Evolutionary conservation across 176 grass and related monocot species (phyloP), one percentile per base, ranked within the genome.

Genomic region (Cocos nucifera): DNA sequence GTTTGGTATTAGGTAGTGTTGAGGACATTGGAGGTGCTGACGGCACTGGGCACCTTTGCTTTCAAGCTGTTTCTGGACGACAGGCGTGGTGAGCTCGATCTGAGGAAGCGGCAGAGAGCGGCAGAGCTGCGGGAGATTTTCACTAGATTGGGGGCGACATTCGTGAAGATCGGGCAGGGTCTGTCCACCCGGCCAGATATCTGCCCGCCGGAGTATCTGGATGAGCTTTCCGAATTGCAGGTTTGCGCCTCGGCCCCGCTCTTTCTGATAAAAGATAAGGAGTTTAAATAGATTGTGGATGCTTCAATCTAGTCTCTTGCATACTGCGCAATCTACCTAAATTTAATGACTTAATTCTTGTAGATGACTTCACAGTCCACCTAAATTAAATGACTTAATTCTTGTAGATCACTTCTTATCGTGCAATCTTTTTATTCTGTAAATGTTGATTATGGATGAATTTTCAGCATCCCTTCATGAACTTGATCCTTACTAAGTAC

Each of bases 161-260:
- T 97, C 57, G 92, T 97, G 27, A 97, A 97, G 75, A 97, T 97
- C 70, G 92, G 92, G 53, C 92, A 97, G 73, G 80, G 92, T 4
- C 61, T 97, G 61, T 90, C 87, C 49, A 97, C 87, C 17, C 83
- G 92, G 30, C 92, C 92, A 0, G 92, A 97, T 39, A 79, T 97
- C 53, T 97, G 92, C 62, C 92, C 92, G 0, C 70, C 81, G 17
- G 92, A 97, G 53, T 97, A 91, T 69, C 82, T 97, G 4, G 92
- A 97, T 55, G 92, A 97, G 85, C 79, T 97, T 29, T 57, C 92
- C 53, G 84, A 97, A 70, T 78, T 97, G 71, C 92, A 97, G 92
- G 92, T 97, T 26, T 10, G 35, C 6, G 35, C 35, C 35, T 44
- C 35, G 35, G 8, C 10, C 35, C 14, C 35, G 2, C 8, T 44